Evolutionary conservation across 2,329 filamentous ascomycete genomes (phyloP).

Genomic region (Alternaria consortialis): DNA sequence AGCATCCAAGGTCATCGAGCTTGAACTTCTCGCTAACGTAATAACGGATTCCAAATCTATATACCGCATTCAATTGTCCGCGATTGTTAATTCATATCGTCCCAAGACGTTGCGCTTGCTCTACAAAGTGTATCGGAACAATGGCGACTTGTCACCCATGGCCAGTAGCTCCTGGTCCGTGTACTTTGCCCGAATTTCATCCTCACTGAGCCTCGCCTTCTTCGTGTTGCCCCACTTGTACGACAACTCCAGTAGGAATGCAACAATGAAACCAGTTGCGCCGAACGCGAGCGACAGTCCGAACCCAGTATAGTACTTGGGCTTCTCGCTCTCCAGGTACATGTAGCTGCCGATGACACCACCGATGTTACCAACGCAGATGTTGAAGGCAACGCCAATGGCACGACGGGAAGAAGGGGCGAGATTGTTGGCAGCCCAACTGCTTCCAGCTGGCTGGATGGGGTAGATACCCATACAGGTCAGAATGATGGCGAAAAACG

Average conservation of each 20-base stretch:
- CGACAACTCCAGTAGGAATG: conserved; percentile 32
- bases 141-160: conserved; percentile 53
- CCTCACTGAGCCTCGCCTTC: conserved; percentile 48
- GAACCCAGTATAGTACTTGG: conserved; percentile 50
- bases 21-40: not conserved
- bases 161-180: conserved; percentile 49
- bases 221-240: conserved; percentile 19
- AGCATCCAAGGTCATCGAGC: not conserved
- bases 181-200: conserved; percentile 47
- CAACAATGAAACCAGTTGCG: conserved; percentile 25
- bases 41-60: not conserved
- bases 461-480: conserved; percentile 53
- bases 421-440: conserved; percentile 45
- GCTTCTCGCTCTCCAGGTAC: conserved; percentile 48
- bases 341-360: conserved; percentile 48
- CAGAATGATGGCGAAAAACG: conserved; percentile 58
- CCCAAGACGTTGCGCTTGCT: not conserved
- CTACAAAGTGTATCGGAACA: conserved; percentile 49
- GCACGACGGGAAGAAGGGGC: conserved; percentile 42
- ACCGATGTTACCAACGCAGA: conserved; percentile 41
- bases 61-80: not conserved
- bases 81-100: not conserved
- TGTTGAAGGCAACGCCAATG: conserved; percentile 43
- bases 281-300: conserved; percentile 38
- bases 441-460: conserved; percentile 40